Percentiles rank a stretch among this genome's conserved stretches.
phyloP scores from a whole-genome alignment of 139 green algal species.

The Coccomyxa sp. region DNA sequence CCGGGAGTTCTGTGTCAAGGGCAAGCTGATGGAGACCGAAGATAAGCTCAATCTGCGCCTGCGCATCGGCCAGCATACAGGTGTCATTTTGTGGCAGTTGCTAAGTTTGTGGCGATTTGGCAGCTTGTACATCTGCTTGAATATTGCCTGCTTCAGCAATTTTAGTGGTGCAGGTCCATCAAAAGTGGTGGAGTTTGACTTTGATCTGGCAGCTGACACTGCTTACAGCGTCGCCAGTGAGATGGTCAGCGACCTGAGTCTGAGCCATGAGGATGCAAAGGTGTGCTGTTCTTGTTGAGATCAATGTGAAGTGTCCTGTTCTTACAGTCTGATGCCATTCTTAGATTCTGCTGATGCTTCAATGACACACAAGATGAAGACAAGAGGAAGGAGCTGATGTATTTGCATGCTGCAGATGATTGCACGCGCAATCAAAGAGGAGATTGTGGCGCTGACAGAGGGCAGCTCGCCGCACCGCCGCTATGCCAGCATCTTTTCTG shows the following conservation, averaged over 20 bases:
- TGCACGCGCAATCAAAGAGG: constrained; percentile 33
- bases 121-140: neutral
- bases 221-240: constrained; percentile 81
- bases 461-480: neutral
- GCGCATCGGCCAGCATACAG: constrained; percentile 59
- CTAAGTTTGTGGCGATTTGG: neutral
- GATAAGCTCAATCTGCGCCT: constrained; percentile 73
- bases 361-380: neutral
- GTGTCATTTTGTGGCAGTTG: constrained; percentile 18
- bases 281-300: neutral
- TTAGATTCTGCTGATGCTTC: neutral
- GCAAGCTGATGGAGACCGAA: constrained; percentile 54
- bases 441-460: constrained; percentile 33
- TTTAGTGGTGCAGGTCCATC: constrained; percentile 31
- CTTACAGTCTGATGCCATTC: too few relatives aligned
- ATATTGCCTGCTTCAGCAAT: neutral
- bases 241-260: constrained; percentile 91
- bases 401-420: constrained; percentile 5
- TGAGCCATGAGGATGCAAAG: constrained; percentile 62
- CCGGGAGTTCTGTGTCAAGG: constrained; percentile 57
- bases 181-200: constrained; percentile 93
- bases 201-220: constrained; percentile 81
- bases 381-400: too few relatives aligned
- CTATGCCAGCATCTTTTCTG: neutral
- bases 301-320: neutral